phyloP scores from a whole-genome alignment of 345 rosid species.

The Salix caprea region DNA sequence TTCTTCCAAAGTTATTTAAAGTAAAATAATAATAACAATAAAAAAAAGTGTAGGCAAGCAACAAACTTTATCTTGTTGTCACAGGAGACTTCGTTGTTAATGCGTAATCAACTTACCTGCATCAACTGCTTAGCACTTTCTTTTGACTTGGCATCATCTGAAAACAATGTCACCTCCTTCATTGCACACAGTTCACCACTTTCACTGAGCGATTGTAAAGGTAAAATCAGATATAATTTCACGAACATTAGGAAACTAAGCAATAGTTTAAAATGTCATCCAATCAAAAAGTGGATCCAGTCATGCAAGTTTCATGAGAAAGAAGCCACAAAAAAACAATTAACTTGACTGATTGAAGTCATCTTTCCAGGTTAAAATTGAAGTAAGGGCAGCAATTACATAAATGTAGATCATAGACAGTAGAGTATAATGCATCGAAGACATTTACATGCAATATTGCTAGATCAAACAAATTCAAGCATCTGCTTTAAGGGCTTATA shows the following conservation, averaged over 20 bases:
- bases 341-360: no score
- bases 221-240: constrained; percentile 1
- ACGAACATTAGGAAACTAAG: not conserved
- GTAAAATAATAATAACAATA: not conserved
- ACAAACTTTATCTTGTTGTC: not conserved
- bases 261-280: not conserved
- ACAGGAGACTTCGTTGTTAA: not conserved
- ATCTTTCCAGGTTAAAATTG: no score
- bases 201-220: constrained; percentile 39
- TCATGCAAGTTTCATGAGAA: not conserved
- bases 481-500: constrained; percentile 4
- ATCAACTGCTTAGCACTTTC: constrained; percentile 70
- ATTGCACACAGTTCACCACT: constrained; percentile 87
- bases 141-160: constrained; percentile 78
- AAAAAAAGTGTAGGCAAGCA: not conserved
- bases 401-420: not conserved
- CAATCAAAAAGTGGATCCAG: not conserved
- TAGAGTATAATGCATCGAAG: not conserved
- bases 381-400: not conserved
- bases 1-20: constrained; percentile 2
- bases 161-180: constrained; percentile 76
- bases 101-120: constrained; percentile 35
- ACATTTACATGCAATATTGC: not conserved
- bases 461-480: not conserved
- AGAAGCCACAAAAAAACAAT: not conserved